A percentile compares a stretch with the other conserved stretches of the same genome.
Conservation (phyloP, 2,329 filamentous ascomycete species). For the Achaetomium macrosporum region DNA sequence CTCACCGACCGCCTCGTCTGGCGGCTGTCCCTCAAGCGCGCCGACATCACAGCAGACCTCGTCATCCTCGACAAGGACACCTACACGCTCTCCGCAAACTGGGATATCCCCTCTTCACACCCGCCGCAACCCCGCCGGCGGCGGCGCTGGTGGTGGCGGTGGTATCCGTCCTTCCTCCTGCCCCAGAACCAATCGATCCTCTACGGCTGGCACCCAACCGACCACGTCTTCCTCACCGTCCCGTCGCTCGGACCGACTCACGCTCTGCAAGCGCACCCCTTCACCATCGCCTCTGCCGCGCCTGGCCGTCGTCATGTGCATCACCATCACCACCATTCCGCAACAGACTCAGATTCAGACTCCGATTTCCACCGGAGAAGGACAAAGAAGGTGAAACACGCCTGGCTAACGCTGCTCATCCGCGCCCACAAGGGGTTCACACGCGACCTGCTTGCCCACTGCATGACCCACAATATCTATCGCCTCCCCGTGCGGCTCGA, state of each 20-base stretch:
- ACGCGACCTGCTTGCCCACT: slow-evolving; percentile 46
- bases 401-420: slow-evolving; percentile 53
- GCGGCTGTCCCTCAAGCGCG: slow-evolving; percentile 47
- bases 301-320: slow-evolving; percentile 4
- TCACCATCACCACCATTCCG: slow-evolving; percentile 37
- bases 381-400: slow-evolving; percentile 26
- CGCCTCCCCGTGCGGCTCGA: slow-evolving; percentile 49
- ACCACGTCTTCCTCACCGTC: slow-evolving; percentile 59
- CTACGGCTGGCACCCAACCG: slow-evolving; percentile 53
- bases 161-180: not conserved
- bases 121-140: not conserved
- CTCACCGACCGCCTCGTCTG: slow-evolving; percentile 52
- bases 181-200: slow-evolving; percentile 11
- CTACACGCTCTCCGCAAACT: slow-evolving; percentile 38
- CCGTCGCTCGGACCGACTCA: slow-evolving; percentile 49
- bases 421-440: slow-evolving; percentile 57
- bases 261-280: slow-evolving; percentile 56
- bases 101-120: slow-evolving; percentile 28
- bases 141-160: too few relatives aligned
- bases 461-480: slow-evolving; percentile 31
- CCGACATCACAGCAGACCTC: slow-evolving; percentile 43
- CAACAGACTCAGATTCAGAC: too few relatives aligned
- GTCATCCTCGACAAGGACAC: slow-evolving; percentile 50
- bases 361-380: too few relatives aligned
- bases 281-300: slow-evolving; percentile 57